Evolutionary conservation across 1,139 yeast genomes (phyloP).

Genomic region (Yamadazyma diddensiae): DNA sequence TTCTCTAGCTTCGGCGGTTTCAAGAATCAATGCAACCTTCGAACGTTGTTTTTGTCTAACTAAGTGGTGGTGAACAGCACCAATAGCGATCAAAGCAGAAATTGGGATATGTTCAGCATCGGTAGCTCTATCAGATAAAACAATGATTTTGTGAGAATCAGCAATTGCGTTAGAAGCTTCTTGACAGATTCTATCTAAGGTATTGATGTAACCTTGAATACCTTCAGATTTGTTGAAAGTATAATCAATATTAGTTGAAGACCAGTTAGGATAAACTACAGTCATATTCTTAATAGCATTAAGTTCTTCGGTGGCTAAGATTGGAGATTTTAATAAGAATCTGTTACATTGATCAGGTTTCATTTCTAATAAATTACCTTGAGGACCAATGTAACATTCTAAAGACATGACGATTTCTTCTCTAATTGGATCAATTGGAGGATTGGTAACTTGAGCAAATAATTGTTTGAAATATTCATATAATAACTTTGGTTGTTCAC

Average conservation of each 20-base stretch:
- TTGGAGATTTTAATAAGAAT: slow-evolving; percentile 77
- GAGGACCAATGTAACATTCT: slow-evolving; percentile 97
- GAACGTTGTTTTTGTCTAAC: slow-evolving; percentile 96
- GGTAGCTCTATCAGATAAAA: slow-evolving; percentile 70
- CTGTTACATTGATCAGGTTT: slow-evolving; percentile 90
- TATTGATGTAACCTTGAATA: slow-evolving; percentile 75
- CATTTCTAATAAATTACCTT: slow-evolving; percentile 93
- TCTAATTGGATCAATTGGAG: slow-evolving; percentile 97
- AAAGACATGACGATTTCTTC: slow-evolving; percentile 96
- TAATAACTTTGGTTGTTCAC: slow-evolving; percentile 86
- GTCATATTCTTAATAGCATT: slow-evolving; percentile 70
- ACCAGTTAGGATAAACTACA: slow-evolving; percentile 82
- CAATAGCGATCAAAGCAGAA: slow-evolving; percentile 89
- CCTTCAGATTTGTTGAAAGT: slow-evolving; percentile 88
- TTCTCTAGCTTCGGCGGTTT: slow-evolving; percentile 97
- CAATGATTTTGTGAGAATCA: slow-evolving; percentile 67
- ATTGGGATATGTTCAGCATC: slow-evolving; percentile 67
- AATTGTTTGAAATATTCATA: slow-evolving; percentile 95
- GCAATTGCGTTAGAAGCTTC: slow-evolving; percentile 86
- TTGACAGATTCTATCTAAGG: slow-evolving; percentile 83
- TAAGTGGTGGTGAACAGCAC: slow-evolving; percentile 95
- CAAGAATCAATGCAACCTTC: slow-evolving; percentile 85
- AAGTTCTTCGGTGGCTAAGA: slow-evolving; percentile 70
- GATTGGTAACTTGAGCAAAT: slow-evolving; percentile 98
- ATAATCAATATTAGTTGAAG: slow-evolving; percentile 76